phyloP scores from a whole-genome alignment of 345 rosid species.

The Brassica rapa region DNA sequence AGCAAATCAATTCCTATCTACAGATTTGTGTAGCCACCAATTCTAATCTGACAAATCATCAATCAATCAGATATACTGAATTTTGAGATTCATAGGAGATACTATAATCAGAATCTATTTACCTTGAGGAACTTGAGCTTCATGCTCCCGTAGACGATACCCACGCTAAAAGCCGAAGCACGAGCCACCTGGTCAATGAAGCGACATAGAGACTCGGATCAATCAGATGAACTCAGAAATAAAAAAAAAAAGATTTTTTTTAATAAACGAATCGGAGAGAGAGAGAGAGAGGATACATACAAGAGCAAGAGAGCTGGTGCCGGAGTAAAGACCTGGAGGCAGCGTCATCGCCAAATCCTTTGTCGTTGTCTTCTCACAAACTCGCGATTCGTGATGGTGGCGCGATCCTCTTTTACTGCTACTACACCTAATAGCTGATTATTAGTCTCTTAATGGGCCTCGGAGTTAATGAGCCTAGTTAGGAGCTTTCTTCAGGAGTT shows the following conservation, averaged over 20 bases:
- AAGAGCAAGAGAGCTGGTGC: constrained; percentile 82
- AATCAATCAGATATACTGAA: background rate
- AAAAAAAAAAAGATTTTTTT: background rate
- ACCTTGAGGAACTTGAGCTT: constrained; percentile 89
- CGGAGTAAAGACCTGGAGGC: constrained; percentile 85
- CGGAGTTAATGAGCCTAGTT: background rate
- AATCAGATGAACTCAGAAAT: background rate
- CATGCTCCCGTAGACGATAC: constrained; percentile 74
- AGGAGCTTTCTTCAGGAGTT: background rate
- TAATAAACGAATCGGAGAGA: background rate
- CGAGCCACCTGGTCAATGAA: constrained; percentile 75
- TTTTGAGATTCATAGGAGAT: constrained; percentile 11
- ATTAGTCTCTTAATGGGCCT: constrained; percentile 29
- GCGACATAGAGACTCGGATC: background rate
- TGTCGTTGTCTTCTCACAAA: constrained; percentile 2
- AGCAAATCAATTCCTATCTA: background rate
- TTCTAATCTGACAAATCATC: background rate
- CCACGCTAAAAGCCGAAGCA: constrained; percentile 73
- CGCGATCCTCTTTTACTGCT: background rate
- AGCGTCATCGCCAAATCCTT: constrained; percentile 55
- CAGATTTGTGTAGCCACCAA: background rate
- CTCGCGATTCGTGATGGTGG: constrained; percentile 14
- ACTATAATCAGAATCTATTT: background rate
- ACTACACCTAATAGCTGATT: background rate
- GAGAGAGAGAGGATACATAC: constrained; percentile 39